A percentile compares a stretch with the other conserved stretches of the same genome.
Conservation (phyloP, 495 filamentous ascomycete genomes). For the Hamigera avellanea region DNA sequence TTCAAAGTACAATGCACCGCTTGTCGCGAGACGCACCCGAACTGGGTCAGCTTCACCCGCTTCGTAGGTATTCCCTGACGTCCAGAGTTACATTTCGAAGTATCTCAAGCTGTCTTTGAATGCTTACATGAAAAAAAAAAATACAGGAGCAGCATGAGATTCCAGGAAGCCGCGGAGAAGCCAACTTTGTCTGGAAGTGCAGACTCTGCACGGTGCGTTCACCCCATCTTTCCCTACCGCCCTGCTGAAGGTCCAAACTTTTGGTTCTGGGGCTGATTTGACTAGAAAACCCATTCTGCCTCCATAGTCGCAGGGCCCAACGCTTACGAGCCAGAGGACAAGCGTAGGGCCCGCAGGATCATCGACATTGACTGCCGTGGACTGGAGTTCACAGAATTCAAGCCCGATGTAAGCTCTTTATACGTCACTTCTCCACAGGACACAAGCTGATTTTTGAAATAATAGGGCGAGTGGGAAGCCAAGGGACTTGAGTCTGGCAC, state of each 20-base stretch:
- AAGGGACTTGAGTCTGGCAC: conserved; percentile 69
- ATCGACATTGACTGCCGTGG: conserved; percentile 89
- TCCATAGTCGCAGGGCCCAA: conserved; percentile 62
- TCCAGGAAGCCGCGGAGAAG: conserved; percentile 83
- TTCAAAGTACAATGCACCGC: conserved; percentile 96
- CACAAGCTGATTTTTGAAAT: background rate
- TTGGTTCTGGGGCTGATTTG: background rate
- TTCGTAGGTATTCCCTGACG: conserved; percentile 49
- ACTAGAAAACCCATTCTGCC: conserved; percentile 52
- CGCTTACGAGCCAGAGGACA: conserved; percentile 51
- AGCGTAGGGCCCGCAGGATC: conserved; percentile 62
- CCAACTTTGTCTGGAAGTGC: conserved; percentile 97
- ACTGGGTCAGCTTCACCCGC: conserved; percentile 75
- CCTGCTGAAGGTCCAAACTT: background rate
- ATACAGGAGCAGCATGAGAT: conserved; percentile 72
- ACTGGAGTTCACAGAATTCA: conserved; percentile 84
- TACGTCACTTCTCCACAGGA: background rate
- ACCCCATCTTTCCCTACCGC: background rate
- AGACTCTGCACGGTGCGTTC: conserved; percentile 69
- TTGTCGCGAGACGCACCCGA: conserved; percentile 82
- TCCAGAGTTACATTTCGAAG: too few species aligned
- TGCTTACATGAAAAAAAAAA: too few species aligned
- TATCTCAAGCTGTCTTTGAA: too few species aligned
- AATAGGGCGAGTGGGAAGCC: conserved; percentile 76
- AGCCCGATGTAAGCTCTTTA: conserved; percentile 53